These are phyloP conservation scores for Salix dunnii DNA, from an alignment of 345 rosid genomes.

Conservation along the genomic window DNA sequence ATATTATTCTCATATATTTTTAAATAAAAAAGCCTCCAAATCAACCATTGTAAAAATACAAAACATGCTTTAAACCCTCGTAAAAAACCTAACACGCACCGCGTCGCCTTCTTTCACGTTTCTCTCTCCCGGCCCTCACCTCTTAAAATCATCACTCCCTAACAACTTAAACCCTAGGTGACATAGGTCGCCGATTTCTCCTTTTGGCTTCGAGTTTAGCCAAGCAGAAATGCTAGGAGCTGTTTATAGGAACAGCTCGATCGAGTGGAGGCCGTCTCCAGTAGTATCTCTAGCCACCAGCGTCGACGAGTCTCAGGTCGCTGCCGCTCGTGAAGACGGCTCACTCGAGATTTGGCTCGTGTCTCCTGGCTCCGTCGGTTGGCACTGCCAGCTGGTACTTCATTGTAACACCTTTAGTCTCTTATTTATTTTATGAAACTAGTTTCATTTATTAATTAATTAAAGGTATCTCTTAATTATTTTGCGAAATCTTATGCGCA, in stretches of 20 bases:
- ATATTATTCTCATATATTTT: no score
- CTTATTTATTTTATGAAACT: not conserved
- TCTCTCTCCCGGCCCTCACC: not conserved
- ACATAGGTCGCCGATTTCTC: not conserved
- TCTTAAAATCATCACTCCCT: not conserved
- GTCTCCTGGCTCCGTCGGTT: conserved; percentile 85
- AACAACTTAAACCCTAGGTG: not conserved
- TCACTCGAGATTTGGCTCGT: conserved; percentile 98
- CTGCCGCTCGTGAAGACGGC: conserved; percentile 89
- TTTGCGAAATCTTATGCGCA: conserved; percentile 9
- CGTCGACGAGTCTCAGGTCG: conserved; percentile 66
- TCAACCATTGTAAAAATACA: no score
- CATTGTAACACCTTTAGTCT: not conserved
- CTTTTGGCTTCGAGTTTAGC: not conserved
- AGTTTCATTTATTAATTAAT: not conserved
- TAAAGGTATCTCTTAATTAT: not conserved
- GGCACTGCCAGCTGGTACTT: conserved; percentile 95
- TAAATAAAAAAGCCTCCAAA: no score
- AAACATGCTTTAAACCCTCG: conserved; percentile 4
- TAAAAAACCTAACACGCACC: conserved; percentile 1
- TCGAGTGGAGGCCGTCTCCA: conserved; percentile 89
- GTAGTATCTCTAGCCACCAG: conserved; percentile 83
- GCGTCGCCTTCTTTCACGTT: not conserved
- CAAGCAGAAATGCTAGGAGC: conserved; percentile 43
- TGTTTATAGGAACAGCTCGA: conserved; percentile 56